These are phyloP conservation scores for Lippia alba DNA, from an alignment of 305 asterid species.

Conservation along the genomic window DNA sequence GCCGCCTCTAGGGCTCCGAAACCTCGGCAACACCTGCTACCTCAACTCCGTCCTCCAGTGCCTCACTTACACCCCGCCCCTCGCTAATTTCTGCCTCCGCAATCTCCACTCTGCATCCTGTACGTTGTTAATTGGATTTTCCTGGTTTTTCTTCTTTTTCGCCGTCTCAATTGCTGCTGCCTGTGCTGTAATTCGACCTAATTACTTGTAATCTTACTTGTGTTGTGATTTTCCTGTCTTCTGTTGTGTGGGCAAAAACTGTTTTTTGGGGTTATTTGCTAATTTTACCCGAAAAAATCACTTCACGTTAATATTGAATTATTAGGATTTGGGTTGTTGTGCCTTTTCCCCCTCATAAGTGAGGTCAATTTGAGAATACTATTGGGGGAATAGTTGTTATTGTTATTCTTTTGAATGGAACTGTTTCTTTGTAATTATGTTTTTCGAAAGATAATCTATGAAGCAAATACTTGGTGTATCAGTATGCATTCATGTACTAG, in stretches of 20 bases:
- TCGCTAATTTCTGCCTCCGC: slow-evolving; percentile 90
- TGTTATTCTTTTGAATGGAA: slow-evolving; percentile 17
- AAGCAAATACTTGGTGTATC: background rate
- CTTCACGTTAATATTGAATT: background rate
- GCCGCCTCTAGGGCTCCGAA: slow-evolving; percentile 92
- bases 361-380: background rate
- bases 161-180: background rate
- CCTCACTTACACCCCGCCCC: slow-evolving; percentile 96
- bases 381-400: background rate
- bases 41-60: slow-evolving; percentile 99
- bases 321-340: slow-evolving; percentile 6
- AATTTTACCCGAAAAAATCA: background rate
- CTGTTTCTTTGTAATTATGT: too few relatives aligned
- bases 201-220: slow-evolving; percentile 1
- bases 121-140: slow-evolving; percentile 46
- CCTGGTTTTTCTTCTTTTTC: too few relatives aligned
- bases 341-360: background rate
- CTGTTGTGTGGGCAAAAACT: background rate
- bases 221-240: slow-evolving; percentile 6
- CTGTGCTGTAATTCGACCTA: slow-evolving; percentile 1
- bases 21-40: slow-evolving; percentile 96
- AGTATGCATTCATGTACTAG: background rate
- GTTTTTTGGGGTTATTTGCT: background rate
- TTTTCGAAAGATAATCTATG: too few relatives aligned
- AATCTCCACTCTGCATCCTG: slow-evolving; percentile 80